These are phyloP conservation scores for Neolentinus lepideus DNA, from an alignment of 1,284 basidiomycete species.

Conservation along the genomic window DNA sequence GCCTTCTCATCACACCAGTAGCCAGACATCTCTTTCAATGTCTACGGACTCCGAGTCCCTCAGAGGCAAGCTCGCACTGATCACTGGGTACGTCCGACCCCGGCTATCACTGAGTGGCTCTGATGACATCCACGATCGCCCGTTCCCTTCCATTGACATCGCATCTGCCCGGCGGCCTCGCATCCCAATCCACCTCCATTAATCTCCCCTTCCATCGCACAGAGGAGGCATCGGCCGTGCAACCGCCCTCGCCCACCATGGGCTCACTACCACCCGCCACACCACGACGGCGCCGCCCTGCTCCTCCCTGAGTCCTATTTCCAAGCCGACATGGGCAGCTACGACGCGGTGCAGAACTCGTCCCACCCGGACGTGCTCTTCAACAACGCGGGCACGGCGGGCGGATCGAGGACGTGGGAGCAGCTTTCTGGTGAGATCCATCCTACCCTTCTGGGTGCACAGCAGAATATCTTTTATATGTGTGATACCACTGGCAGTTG, in stretches of 20 bases:
- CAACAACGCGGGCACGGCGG: conserved; percentile 43
- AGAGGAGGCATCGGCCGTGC: conserved; percentile 48
- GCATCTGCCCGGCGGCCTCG: conserved; percentile 1
- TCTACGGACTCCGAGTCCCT: neutral
- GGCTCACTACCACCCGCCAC: conserved; percentile 45
- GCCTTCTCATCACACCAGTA: no score
- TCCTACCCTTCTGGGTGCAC: no score
- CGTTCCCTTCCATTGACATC: neutral
- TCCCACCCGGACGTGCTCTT: conserved; percentile 45
- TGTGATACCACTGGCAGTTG: no score
- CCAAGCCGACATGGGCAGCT: conserved; percentile 38
- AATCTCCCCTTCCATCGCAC: conserved; percentile 23
- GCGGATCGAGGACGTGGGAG: conserved; percentile 39
- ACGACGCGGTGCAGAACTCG: conserved; percentile 34
- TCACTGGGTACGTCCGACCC: conserved; percentile 25
- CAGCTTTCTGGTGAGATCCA: conserved; percentile 31
- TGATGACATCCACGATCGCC: neutral
- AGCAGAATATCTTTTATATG: no score
- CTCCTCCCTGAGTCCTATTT: conserved; percentile 31
- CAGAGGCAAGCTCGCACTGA: conserved; percentile 28
- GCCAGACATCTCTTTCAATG: neutral
- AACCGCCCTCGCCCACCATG: conserved; percentile 38
- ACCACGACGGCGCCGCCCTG: conserved; percentile 28
- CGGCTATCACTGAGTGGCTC: neutral
- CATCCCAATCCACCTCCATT: conserved; percentile 10